Percentiles rank a stretch among this genome's conserved stretches.
These are phyloP conservation scores for Hansenula sp. DNA, from an alignment of 1,139 yeast species.

Conservation along the genomic window DNA sequence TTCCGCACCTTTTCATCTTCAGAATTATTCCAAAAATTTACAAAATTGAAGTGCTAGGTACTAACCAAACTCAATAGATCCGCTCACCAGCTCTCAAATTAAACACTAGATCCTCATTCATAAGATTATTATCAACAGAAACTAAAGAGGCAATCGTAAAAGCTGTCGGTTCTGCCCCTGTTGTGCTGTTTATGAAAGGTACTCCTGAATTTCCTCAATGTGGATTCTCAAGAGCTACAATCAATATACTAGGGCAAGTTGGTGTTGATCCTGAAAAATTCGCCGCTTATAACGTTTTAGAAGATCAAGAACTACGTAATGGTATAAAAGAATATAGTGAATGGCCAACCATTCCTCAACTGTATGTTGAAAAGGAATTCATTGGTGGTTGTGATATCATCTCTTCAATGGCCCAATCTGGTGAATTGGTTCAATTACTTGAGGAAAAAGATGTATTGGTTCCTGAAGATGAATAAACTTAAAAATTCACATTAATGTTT, in stretches of 20 bases:
- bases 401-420: conserved; percentile 85
- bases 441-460: conserved; percentile 78
- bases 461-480: conserved; percentile 41
- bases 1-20: too few relatives aligned
- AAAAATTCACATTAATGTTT: conserved; percentile 4
- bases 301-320: conserved; percentile 84
- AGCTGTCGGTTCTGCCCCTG: conserved; percentile 87
- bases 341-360: conserved; percentile 89
- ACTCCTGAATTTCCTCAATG: conserved; percentile 98
- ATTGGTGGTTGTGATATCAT: conserved; percentile 97
- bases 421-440: conserved; percentile 83
- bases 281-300: conserved; percentile 95
- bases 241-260: conserved; percentile 89
- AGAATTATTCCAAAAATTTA: too few relatives aligned
- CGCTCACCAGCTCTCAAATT: conserved; percentile 4
- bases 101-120: conserved; percentile 9
- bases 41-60: too few relatives aligned
- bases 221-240: conserved; percentile 95
- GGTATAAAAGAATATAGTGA: conserved; percentile 94
- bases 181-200: conserved; percentile 92
- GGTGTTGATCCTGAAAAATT: conserved; percentile 96
- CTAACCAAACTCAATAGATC: neutral
- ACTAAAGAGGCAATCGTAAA: conserved; percentile 78
- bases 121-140: conserved; percentile 70
- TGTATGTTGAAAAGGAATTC: conserved; percentile 66